These are phyloP conservation scores for Albophoma yamanashiensis DNA, from an alignment of 2,329 filamentous ascomycete genomes.

Conservation along the genomic window DNA sequence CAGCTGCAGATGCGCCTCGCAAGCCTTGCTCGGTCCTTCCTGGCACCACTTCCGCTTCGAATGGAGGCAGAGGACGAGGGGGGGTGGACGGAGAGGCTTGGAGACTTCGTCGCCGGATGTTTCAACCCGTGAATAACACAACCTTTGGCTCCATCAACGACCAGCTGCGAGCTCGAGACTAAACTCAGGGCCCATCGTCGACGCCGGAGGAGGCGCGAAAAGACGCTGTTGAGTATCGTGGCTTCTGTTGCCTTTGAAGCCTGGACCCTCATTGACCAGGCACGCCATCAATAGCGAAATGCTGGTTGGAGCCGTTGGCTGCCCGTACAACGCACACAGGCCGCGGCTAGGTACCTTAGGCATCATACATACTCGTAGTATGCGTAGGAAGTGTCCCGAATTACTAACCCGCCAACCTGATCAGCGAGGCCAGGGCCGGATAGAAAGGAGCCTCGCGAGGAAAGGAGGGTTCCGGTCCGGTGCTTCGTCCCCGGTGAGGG, in stretches of 20 bases:
- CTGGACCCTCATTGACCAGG: neutral
- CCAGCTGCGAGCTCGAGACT: neutral
- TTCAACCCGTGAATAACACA: neutral
- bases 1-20: neutral
- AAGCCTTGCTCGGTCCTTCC: neutral
- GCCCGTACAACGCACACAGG: neutral
- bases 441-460: neutral
- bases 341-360: too few relatives aligned
- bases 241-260: neutral
- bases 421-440: neutral
- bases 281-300: neutral
- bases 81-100: neutral
- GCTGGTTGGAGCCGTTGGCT: neutral
- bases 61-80: neutral
- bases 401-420: neutral
- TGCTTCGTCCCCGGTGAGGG: neutral
- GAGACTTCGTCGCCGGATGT: neutral
- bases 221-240: neutral
- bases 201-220: neutral
- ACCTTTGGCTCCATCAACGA: neutral
- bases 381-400: too few relatives aligned
- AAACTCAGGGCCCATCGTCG: neutral
- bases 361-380: too few relatives aligned
- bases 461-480: neutral
- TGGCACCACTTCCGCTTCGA: neutral